Evolutionary conservation across 208 protist genomes (phyloP).

Genomic region (Trypanosoma scelopori): DNA sequence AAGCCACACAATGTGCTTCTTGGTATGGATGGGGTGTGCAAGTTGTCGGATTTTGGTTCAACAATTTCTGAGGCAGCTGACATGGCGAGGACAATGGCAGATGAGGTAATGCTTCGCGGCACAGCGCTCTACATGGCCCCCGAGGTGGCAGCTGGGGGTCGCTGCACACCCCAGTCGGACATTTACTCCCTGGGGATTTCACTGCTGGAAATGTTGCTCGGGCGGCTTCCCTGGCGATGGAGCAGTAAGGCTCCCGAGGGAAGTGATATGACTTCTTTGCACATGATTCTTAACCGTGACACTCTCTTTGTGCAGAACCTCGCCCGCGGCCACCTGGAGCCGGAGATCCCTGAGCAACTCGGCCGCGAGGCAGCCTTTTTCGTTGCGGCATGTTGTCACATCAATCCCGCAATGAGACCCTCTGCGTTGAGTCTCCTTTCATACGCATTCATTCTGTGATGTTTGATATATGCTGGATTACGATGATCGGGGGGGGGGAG

Average conservation of each 20-base stretch:
- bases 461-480: conserved; percentile 5
- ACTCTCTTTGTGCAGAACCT: conserved; percentile 58
- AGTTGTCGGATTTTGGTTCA: conserved; percentile 88
- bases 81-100: conserved; percentile 24
- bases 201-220: conserved; percentile 78
- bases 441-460: conserved; percentile 54
- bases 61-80: conserved; percentile 44
- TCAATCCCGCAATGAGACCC: conserved; percentile 47
- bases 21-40: conserved; percentile 75
- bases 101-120: conserved; percentile 61
- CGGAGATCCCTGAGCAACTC: conserved; percentile 57
- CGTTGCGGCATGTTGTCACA: conserved; percentile 51
- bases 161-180: conserved; percentile 61
- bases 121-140: conserved; percentile 86
- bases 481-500: not conserved
- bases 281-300: conserved; percentile 43
- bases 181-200: conserved; percentile 83
- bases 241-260: conserved; percentile 27
- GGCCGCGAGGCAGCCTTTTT: conserved; percentile 52
- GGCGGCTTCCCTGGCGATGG: conserved; percentile 69
- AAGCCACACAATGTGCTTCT: conserved; percentile 90
- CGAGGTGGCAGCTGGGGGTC: conserved; percentile 62
- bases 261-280: conserved; percentile 34
- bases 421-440: conserved; percentile 56
- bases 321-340: conserved; percentile 43